Base-by-base conservation (phyloP, 371 early-diverging fungal species). In the Mucor racemosus region DNA sequence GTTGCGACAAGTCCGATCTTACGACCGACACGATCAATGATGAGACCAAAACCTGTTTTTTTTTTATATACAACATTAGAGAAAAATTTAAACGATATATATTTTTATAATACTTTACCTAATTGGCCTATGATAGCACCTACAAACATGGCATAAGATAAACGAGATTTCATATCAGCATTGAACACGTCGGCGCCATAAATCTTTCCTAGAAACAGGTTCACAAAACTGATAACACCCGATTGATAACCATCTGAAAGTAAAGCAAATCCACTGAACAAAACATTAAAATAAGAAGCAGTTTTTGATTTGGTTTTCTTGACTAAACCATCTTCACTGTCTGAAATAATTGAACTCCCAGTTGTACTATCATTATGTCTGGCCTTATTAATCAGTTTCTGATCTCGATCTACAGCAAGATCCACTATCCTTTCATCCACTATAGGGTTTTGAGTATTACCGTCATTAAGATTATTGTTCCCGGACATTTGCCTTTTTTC, bases 1-100 rank as follows among this genome's bases (percentile, higher is more conserved):
- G 84, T 83, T n/a, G 76, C 62, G 59, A 85, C 66, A 66, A 85
- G 61, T 21, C 84, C 86, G 46, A 83, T 74, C 59, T 85, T 85
- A 54, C 86, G 76, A 17, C 86, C 86, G 19, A 85, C 62, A 26
- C 82, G 79, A 68, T 85, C 86, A 59, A 82, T 80, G 13, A 83
- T 58, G 10, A 78, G 67, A 33, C 86, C 86, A 60, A 85, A 83
- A 2, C 78, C 77, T 70, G 48, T 3, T 17, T 5, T 17, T 7
- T 17, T 8, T 44, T 34, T 10, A 4, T 34, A 19, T 15, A 10
- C 17, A 46, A 60, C n/a, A 26, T 13, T 17, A 44, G 44, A 44
- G 44, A 44, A 44, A 44, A 42, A 17, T 17, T 7, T n/a, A 15
- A n/a, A 17, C 3, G 44, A 44, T 44, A n/a, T 44, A 44, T 15